A percentile compares a stretch with the other conserved stretches of the same genome.
These are phyloP conservation scores for Tricladium varicosporioides DNA, from an alignment of 2,329 filamentous ascomycete genomes.

Conservation along the genomic window DNA sequence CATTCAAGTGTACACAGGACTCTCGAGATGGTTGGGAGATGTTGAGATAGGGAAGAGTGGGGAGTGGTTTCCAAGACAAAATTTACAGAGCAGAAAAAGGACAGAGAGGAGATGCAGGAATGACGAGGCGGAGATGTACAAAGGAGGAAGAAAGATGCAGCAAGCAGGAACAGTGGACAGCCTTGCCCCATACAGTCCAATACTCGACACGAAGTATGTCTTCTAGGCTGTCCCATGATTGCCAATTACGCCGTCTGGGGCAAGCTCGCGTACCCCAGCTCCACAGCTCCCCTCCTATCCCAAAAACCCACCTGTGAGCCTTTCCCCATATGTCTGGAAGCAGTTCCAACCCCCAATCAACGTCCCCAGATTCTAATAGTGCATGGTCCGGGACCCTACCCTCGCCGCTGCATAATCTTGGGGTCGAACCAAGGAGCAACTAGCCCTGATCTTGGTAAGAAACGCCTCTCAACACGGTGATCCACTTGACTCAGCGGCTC, in stretches of 20 bases:
- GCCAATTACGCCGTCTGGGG: background rate
- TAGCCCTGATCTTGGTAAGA: background rate
- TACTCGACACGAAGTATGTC: background rate
- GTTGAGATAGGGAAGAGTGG: background rate
- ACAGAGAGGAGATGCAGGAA: background rate
- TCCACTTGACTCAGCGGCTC: background rate
- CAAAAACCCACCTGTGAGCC: background rate
- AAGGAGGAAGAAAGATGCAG: background rate
- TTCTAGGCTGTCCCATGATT: background rate
- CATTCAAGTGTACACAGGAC: slow-evolving; percentile 1
- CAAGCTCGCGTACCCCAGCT: background rate
- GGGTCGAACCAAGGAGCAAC: background rate
- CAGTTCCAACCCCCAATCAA: background rate
- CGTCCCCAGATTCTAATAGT: background rate
- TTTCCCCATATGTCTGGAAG: background rate
- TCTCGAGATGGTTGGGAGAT: background rate
- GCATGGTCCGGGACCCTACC: background rate
- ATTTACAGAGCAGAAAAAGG: background rate
- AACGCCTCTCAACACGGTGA: background rate
- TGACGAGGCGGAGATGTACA: background rate
- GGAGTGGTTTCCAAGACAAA: slow-evolving; percentile 3
- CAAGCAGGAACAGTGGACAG: background rate
- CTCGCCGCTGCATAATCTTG: background rate
- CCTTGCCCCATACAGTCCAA: background rate
- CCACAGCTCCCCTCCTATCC: background rate